Evolutionary conservation across 768 basidiomycete species (phyloP), one percentile per base, ranked within the genome.

Genomic region (Sarcodon sp.): DNA sequence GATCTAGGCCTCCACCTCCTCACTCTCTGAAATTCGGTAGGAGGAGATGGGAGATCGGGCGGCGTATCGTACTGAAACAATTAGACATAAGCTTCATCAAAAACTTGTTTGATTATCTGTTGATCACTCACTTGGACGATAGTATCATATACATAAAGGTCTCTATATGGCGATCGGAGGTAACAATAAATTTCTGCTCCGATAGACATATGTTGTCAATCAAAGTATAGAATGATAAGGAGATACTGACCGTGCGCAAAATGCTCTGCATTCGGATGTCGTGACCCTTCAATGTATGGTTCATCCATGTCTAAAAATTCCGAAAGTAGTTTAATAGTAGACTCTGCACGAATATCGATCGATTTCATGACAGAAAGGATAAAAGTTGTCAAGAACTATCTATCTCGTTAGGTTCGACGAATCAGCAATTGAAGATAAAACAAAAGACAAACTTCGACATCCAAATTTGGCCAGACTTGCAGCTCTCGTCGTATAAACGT

Each of bases 311-410:
- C 92, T 43, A 97, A 71, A 65, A 92, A 93, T 55, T 94, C 92
- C 11, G 89, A 73, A 7, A 97, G 69, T 12, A 87, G 63, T 56
- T 83, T 86, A 39, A 97, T 75, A 37, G 91, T 87, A 35, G 83
- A 79, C 64, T 90, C 84, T 10, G 89, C 87, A 38, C 92, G 87
- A 49, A 97, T 86, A 65, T 97, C 92, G 47, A 96, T 79, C 3
- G 87, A 75, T 64, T 90, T 89, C 80, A 97, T 89, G 55, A 97
- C 69, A 1, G 90, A 89, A 46, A 94, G 66, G 15, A 80, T 87
- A 65, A 93, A 88, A 2, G 81, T 86, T 10, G 87, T 91, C 47
- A 97, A 70, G 63, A 93, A 97, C 87, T 91, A 47, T 7, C 21
- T 11, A 45, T 54, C 16, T n/a, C 47, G 33, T 54, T 36, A 49